phyloP scores from a whole-genome alignment of 768 basidiomycete genomes.

The Galerina marginata region DNA sequence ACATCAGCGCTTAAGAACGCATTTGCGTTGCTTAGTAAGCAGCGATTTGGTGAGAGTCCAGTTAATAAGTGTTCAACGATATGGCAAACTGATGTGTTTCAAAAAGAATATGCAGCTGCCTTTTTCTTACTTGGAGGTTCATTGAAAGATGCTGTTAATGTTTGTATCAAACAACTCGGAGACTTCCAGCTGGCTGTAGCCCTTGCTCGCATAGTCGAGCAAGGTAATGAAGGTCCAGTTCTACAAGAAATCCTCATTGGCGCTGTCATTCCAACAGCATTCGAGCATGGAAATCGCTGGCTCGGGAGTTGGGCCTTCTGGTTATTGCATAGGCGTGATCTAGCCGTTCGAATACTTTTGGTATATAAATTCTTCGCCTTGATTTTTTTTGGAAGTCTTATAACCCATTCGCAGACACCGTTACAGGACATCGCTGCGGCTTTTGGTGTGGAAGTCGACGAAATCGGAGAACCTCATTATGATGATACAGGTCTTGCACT shows the following conservation, averaged over 20 bases:
- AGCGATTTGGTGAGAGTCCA: slow-evolving; percentile 78
- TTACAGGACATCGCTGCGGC: slow-evolving; percentile 71
- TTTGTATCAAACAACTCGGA: slow-evolving; percentile 84
- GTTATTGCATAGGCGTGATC: slow-evolving; percentile 84
- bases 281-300: slow-evolving; percentile 90
- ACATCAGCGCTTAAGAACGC: slow-evolving; percentile 97
- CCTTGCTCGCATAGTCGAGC: slow-evolving; percentile 84
- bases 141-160: slow-evolving; percentile 88
- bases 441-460: slow-evolving; percentile 56
- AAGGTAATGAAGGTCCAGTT: slow-evolving; percentile 80
- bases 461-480: slow-evolving; percentile 86
- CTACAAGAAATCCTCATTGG: slow-evolving; percentile 71
- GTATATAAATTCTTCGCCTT: slow-evolving; percentile 47
- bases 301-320: slow-evolving; percentile 97
- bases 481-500: slow-evolving; percentile 94
- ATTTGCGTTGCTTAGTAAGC: slow-evolving; percentile 88
- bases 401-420: slow-evolving; percentile 58
- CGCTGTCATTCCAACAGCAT: slow-evolving; percentile 83
- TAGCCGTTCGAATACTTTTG: slow-evolving; percentile 88
- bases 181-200: slow-evolving; percentile 94
- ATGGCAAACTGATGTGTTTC: slow-evolving; percentile 9
- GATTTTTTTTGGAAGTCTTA: neutral
- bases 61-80: neutral
- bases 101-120: slow-evolving; percentile 93
- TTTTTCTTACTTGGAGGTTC: slow-evolving; percentile 94